phyloP scores from a whole-genome alignment of 2,329 filamentous ascomycete species.

The Monilinia fructigena region DNA sequence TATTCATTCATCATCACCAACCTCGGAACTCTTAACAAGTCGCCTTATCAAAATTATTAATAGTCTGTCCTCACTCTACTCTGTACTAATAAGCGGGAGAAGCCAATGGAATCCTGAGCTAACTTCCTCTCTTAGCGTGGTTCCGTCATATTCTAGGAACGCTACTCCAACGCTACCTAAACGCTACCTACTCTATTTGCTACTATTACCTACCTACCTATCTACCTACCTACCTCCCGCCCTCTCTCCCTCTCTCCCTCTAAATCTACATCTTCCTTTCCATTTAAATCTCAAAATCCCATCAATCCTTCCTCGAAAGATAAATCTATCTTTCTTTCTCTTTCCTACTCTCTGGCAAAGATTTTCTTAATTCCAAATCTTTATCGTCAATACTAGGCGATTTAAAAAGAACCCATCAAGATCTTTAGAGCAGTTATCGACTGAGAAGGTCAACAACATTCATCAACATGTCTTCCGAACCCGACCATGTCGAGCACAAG shows the following conservation, averaged over 20 bases:
- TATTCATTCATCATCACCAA: not conserved
- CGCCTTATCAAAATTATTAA: not conserved
- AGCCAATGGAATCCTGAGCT: conserved; percentile 20
- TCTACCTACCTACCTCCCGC: no score
- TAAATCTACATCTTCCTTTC: conserved; percentile 6
- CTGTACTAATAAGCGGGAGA: conserved; percentile 18
- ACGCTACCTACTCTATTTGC: no score
- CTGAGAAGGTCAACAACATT: conserved; percentile 15
- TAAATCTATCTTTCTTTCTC: conserved; percentile 5
- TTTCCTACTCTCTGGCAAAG: not conserved
- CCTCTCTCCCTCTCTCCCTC: not conserved
- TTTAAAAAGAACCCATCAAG: not conserved
- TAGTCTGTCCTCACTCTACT: no score
- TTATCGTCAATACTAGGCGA: conserved; percentile 10
- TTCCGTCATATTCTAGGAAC: conserved; percentile 24
- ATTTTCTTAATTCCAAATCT: not conserved
- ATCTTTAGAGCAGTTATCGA: conserved; percentile 9
- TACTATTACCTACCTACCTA: conserved; percentile 2
- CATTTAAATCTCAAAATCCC: not conserved
- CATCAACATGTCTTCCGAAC: conserved; percentile 71
- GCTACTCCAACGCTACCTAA: not conserved
- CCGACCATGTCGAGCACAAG: conserved; percentile 64
- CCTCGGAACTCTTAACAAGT: not conserved
- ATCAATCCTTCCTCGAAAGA: conserved; percentile 8
- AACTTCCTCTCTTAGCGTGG: conserved; percentile 9